Base-by-base conservation (phyloP, 2,329 filamentous ascomycete genomes). In the Thyridium curvatum region DNA sequence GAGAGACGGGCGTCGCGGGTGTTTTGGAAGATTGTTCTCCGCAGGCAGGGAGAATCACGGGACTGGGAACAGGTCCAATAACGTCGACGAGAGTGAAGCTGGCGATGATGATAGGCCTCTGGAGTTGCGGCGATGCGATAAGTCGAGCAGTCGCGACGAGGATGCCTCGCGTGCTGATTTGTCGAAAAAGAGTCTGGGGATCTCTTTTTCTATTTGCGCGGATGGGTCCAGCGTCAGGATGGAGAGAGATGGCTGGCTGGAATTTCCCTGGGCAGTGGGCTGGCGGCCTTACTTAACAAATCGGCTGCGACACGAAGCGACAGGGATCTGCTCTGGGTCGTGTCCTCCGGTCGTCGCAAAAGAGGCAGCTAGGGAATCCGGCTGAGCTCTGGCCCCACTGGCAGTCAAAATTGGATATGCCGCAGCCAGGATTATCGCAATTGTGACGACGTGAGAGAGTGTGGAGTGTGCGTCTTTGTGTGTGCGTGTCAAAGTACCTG, bases 61-160 rank as follows among this genome's bases (percentile, higher is more conserved):
- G 73, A 75, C 62, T 44, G 49, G 50, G 43, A 42, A 43, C 42
- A 55, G 47, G 58, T 52, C 71, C 72, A 77, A 77, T 76, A 52
- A 52, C 59, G 58, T 58, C 38, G 50, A 47, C 55, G 58, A 69
- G 49, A 52, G 45, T 44, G 56, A 60, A 50, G 61, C 52, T 69
- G 53, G 54, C 53, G 61, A 64, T 59, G 58, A 56, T 74, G 70
- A 76, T 74, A 76, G 72, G 71, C 65, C 54, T 66, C 52, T 50
- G 39, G 48, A 52, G 50, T 50, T 50, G 55, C 48, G 53, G 52
- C 56, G 56, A 54, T 52, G 53, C 52, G 39, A 43, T 41, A 38
- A 44, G 49, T 53, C 50, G 52, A 51, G 52, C 54, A 56, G 58
- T 64, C 51, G 64, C 59, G 58, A 59, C 53, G 58, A 53, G 52